Percentiles rank a stretch among this genome's conserved stretches.
phyloP scores from a whole-genome alignment of 345 rosid species.

The Camelina sativa region DNA sequence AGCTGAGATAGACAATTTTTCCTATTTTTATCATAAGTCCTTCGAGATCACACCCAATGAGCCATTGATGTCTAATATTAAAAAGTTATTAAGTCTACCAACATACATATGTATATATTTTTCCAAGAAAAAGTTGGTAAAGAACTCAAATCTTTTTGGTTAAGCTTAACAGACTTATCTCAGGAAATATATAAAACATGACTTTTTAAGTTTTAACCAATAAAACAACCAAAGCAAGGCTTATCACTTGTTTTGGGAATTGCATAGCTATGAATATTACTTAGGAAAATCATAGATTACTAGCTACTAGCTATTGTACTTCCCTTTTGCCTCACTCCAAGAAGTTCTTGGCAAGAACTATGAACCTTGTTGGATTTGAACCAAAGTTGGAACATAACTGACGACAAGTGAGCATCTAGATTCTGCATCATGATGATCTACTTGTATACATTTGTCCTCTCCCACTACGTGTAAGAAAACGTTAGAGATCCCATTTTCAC shows the following conservation, averaged over 20 bases:
- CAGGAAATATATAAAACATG: too few relatives aligned
- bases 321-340: not conserved
- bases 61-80: conserved; percentile 44
- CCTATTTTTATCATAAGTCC: not conserved
- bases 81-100: not conserved
- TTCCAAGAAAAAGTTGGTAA: too few relatives aligned
- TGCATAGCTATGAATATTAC: too few relatives aligned
- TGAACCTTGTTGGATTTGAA: conserved; percentile 6
- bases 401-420: not conserved
- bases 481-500: not conserved
- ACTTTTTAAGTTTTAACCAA: too few relatives aligned
- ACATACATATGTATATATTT: not conserved
- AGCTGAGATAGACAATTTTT: not conserved
- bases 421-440: not conserved
- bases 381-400: conserved; percentile 16
- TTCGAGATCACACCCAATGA: conserved; percentile 11
- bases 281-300: too few relatives aligned
- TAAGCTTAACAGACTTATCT: too few relatives aligned
- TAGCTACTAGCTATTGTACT: not conserved
- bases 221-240: too few relatives aligned
- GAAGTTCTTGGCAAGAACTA: too few relatives aligned
- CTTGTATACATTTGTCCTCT: conserved; percentile 1
- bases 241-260: too few relatives aligned
- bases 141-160: too few relatives aligned
- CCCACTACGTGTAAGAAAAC: not conserved